Percentiles rank a stretch among this genome's conserved stretches.
These are phyloP conservation scores for Dactylis glomerata DNA, from an alignment of 176 grass and related monocot species.

Conservation along the genomic window DNA sequence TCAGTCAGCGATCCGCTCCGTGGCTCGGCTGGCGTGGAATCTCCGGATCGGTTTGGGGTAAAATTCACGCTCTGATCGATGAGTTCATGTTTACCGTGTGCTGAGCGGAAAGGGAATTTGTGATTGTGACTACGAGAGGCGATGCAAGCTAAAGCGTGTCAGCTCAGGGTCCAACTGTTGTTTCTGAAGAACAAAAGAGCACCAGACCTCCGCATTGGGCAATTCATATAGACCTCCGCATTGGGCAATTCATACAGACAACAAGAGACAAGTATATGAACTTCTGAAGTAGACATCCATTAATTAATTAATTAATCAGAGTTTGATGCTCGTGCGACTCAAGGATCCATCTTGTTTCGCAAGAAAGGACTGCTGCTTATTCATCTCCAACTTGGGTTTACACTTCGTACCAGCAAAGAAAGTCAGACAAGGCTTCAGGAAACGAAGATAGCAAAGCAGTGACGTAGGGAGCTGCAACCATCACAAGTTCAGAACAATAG, in stretches of 20 bases:
- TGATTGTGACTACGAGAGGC: not conserved
- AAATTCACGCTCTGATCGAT: too few species aligned
- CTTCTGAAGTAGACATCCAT: not conserved
- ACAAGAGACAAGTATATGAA: not conserved
- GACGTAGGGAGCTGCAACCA: not conserved
- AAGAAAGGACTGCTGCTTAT: conserved; percentile 12
- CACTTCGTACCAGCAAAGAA: not conserved
- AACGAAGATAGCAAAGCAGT: not conserved
- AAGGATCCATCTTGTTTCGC: conserved; percentile 29
- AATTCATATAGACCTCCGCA: not conserved
- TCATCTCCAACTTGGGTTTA: not conserved
- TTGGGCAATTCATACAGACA: not conserved
- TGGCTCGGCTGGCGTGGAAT: not conserved
- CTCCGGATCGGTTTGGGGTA: too few species aligned
- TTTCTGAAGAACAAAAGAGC: not conserved
- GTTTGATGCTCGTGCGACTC: not conserved
- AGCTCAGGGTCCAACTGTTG: not conserved
- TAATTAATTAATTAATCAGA: not conserved
- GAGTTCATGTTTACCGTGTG: too few species aligned
- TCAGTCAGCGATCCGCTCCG: too few species aligned
- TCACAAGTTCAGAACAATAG: too few species aligned
- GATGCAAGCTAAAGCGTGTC: not conserved
- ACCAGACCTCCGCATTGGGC: not conserved
- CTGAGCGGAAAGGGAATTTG: not conserved
- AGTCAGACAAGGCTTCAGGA: not conserved